Conservation (phyloP, 2,329 filamentous ascomycete genomes). For the Cryphonectria nitschkei region DNA sequence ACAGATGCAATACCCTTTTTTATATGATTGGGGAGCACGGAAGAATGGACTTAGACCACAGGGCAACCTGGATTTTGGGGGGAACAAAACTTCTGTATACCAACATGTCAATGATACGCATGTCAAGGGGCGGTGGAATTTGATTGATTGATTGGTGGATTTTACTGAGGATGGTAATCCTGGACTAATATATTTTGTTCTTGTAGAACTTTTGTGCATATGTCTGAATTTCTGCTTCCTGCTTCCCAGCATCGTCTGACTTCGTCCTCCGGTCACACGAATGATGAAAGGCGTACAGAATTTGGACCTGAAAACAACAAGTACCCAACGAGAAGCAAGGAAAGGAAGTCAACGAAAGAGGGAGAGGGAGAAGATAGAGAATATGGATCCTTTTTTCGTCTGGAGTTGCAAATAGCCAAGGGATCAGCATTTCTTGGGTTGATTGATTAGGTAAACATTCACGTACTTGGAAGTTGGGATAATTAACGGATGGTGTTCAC, state of each 20-base stretch:
- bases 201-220: not conserved
- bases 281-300: not conserved
- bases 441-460: too few relatives aligned
- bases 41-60: slow-evolving; percentile 10
- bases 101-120: not conserved
- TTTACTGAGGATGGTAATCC: not conserved
- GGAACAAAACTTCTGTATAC: not conserved
- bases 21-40: not conserved
- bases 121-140: not conserved
- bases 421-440: too few relatives aligned
- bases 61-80: slow-evolving; percentile 11
- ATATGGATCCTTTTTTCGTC: not conserved
- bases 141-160: not conserved
- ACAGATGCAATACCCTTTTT: slow-evolving; percentile 21
- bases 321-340: not conserved
- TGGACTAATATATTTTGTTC: not conserved
- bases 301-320: not conserved
- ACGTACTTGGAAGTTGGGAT: too few relatives aligned
- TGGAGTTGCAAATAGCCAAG: too few relatives aligned
- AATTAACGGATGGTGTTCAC: too few relatives aligned
- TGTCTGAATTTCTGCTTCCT: not conserved
- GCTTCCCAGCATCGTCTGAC: not conserved
- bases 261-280: not conserved
- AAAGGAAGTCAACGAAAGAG: not conserved
- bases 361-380: not conserved